Conservation (phyloP, 78 protist species). For the Corallochytrium limacisporum region DNA sequence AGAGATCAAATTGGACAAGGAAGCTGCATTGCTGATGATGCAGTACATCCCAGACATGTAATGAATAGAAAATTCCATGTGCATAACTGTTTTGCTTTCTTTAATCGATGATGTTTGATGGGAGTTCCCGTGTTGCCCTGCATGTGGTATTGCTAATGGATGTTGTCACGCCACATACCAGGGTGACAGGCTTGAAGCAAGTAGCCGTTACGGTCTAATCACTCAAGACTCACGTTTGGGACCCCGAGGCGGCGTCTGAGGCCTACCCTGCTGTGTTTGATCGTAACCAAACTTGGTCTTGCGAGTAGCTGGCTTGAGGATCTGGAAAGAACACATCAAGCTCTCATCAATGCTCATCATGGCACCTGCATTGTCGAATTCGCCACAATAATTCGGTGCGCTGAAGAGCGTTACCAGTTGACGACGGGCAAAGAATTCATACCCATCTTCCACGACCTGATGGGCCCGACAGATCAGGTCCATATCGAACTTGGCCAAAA, state of each 20-base stretch:
- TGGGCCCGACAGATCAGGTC: constrained; percentile 98
- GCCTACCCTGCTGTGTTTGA: neutral
- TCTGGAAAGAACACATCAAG: constrained; percentile 97
- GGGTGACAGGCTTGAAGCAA: no score
- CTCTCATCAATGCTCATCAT: constrained; percentile 97
- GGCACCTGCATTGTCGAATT: constrained; percentile 96
- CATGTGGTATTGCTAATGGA: no score
- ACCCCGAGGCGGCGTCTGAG: neutral
- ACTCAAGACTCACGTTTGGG: no score
- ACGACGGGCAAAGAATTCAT: constrained; percentile 96
- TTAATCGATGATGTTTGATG: no score
- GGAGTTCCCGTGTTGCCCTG: no score
- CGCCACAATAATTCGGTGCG: constrained; percentile 98
- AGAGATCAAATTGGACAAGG: no score
- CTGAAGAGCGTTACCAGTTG: constrained; percentile 93
- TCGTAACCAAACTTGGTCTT: constrained; percentile 20
- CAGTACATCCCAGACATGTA: no score
- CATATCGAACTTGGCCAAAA: constrained; percentile 82
- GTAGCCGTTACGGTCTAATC: no score
- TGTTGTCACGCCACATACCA: no score
- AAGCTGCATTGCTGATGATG: no score
- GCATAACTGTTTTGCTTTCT: no score
- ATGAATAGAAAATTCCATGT: no score
- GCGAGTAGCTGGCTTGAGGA: constrained; percentile 80
- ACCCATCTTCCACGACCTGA: constrained; percentile 65